Conservation (phyloP, 208 protist genomes). For the Crithidia expoeki region DNA sequence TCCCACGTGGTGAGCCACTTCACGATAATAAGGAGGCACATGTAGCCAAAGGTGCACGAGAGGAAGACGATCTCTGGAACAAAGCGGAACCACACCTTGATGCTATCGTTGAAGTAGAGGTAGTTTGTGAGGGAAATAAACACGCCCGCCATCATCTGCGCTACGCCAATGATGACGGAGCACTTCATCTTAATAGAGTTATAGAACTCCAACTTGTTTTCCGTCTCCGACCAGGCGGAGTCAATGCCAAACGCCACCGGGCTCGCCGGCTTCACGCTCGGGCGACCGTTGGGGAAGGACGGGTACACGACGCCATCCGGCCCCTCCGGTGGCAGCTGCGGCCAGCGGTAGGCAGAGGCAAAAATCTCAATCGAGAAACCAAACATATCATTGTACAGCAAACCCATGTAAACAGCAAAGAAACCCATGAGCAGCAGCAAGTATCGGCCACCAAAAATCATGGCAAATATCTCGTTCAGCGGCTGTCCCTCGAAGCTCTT, state of each 20-base stretch:
- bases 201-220: slow-evolving; percentile 97
- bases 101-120: slow-evolving; percentile 85
- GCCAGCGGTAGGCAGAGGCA: slow-evolving; percentile 73
- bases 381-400: slow-evolving; percentile 98
- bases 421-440: slow-evolving; percentile 97
- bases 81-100: slow-evolving; percentile 91
- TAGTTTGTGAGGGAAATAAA: slow-evolving; percentile 91
- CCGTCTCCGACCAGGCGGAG: slow-evolving; percentile 87
- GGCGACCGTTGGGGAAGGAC: slow-evolving; percentile 38
- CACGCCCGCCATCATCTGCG: slow-evolving; percentile 98
- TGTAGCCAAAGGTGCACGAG: slow-evolving; percentile 95
- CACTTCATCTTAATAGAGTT: slow-evolving; percentile 99
- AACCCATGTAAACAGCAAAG: slow-evolving; percentile 96
- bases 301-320: slow-evolving; percentile 39
- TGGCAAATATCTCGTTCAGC: slow-evolving; percentile 89
- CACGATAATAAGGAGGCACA: slow-evolving; percentile 96
- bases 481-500: slow-evolving; percentile 54
- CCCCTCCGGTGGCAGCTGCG: slow-evolving; percentile 81
- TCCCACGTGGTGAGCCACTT: slow-evolving; percentile 96
- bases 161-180: slow-evolving; percentile 95
- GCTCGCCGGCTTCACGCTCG: slow-evolving; percentile 52
- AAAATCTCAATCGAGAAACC: slow-evolving; percentile 91
- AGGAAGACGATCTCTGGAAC: slow-evolving; percentile 98
- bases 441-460: slow-evolving; percentile 93
- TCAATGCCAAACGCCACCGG: slow-evolving; percentile 84